Evolutionary conservation across 768 basidiomycete genomes (phyloP), one percentile per base, ranked within the genome.

Genomic region (Boletus rubescentipes): DNA sequence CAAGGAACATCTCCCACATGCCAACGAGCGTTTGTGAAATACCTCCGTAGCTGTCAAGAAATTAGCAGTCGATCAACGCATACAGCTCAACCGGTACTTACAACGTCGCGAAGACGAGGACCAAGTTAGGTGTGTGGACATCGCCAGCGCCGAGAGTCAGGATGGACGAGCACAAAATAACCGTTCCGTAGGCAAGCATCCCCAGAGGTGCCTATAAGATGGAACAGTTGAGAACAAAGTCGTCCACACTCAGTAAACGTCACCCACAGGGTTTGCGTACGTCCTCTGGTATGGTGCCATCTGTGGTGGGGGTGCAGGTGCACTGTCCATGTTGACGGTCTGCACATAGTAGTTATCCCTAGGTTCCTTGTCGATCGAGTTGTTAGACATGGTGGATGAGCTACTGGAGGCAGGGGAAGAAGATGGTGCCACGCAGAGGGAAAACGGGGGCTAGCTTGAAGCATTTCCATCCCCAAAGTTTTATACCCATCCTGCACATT

Each of bases 1-100:
- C 66, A 29, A 69, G 65, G 58, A 62, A 67, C 57, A 67, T 65
- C 29, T 69, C 66, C 66, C 68, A 69, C 66, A 69, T 65, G 37
- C 67, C 66, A 9, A 67, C 66, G 9, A 67, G 51, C 4, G 66
- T 65, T 45, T 67, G 67, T 16, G 65, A 61, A 44, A 69, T 69
- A 39, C 68, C 66, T 9, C 67, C 67, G 31, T 69, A 67, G 54
- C 68, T 67, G n/a, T 32, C 42, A 51, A 31, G 9, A 34, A 18
- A 34, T 60, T 20, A 58, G 42, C 4, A 9, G 21, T 21, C 35
- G 16, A 10, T 32, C 34, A 42, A 23, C 8, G 20, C n/a, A 31
- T 7, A n/a, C 8, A 21, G 14, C 9, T 32, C 26, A 18, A 35
- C 15, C 15, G 37, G 35, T 40, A 46, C 65, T 32, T 43, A 69